Evolutionary conservation across 2,329 filamentous ascomycete species (phyloP), one percentile per base, ranked within the genome.

Genomic region (Sporothrix sp.): DNA sequence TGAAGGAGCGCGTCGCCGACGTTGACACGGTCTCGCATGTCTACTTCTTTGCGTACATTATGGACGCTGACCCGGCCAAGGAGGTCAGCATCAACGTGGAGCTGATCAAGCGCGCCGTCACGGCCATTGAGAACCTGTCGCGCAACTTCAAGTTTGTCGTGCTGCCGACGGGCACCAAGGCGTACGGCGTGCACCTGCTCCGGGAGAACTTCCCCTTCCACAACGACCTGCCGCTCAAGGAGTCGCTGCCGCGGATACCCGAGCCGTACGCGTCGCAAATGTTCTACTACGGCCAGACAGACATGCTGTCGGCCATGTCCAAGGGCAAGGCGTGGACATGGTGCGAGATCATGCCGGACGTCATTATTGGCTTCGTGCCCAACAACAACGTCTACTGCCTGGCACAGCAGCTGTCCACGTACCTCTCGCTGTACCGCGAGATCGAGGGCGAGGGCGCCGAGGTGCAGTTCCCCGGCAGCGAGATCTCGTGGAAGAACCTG

Each of bases 211-310:
- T 61, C 50, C 61, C 58, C 33, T 60, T 60, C 50, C 61, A 59
- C 51, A 58, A 61, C 51, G 58, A 58, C 56, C 63, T 63, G 13
- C 69, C 70, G 0, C 56, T 71, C 38, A 61, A 61, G 27, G 69
- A 72, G 58, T 60, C 61, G 10, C 55, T 64, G 25, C 66, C 66
- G 0, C 65, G 67, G n/a, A 65, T 72, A 30, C 65, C 68, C 2
- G 64, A 67, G 48, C 68, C 68, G 0, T 65, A 65, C 45, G 66
- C 66, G 1, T 65, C 66, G 10, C 62, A 70, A 52, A 67, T 72
- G 53, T 72, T 72, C 60, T 72, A 73, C 59, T 72, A 72, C 56
- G 61, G 58, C n/a, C 68, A 72, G 58, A 63, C 65, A 18, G 70
- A 72, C 54, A 58, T 68, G 46, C 58, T 72, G 18, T 59, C 61